phyloP scores from a whole-genome alignment of 371 early-diverging fungal genomes.

The Paraphysoderma sedebokerense region DNA sequence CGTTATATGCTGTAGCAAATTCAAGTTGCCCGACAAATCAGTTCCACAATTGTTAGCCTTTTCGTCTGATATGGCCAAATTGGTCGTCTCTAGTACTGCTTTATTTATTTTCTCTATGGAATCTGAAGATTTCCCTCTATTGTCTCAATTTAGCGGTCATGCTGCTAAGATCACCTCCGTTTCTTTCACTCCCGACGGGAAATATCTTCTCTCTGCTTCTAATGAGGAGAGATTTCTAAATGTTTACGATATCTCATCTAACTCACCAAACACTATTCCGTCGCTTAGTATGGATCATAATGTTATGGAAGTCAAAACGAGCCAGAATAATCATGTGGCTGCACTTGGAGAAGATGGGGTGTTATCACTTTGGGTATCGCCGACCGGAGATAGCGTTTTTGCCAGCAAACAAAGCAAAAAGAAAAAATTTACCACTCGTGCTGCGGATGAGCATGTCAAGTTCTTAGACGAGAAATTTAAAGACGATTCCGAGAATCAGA shows the following conservation, averaged over 20 bases:
- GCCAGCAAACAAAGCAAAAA: constrained; percentile 23
- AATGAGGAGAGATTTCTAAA: constrained; percentile 57
- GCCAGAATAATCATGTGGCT: constrained; percentile 32
- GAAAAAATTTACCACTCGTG: constrained; percentile 37
- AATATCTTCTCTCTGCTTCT: constrained; percentile 41
- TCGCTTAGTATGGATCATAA: constrained; percentile 45
- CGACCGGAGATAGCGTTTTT: no score
- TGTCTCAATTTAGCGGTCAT: constrained; percentile 42
- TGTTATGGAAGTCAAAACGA: constrained; percentile 28
- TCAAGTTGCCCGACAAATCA: not conserved
- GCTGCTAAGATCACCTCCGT: constrained; percentile 40
- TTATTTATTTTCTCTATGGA: not conserved
- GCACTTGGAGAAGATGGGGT: constrained; percentile 54
- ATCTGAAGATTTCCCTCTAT: not conserved
- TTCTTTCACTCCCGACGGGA: constrained; percentile 35
- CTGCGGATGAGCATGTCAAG: constrained; percentile 35
- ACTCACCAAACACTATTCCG: not conserved
- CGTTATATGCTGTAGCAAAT: constrained; percentile 19
- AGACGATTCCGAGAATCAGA: no score
- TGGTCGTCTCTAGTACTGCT: not conserved
- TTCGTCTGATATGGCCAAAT: not conserved
- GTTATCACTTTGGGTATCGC: constrained; percentile 56
- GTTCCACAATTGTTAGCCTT: not conserved
- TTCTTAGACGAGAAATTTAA: constrained; percentile 24
- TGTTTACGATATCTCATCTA: constrained; percentile 34